Evolutionary conservation across 371 early-diverging fungal genomes (phyloP), one percentile per base, ranked within the genome.

Genomic region (Blakeslea trispora): DNA sequence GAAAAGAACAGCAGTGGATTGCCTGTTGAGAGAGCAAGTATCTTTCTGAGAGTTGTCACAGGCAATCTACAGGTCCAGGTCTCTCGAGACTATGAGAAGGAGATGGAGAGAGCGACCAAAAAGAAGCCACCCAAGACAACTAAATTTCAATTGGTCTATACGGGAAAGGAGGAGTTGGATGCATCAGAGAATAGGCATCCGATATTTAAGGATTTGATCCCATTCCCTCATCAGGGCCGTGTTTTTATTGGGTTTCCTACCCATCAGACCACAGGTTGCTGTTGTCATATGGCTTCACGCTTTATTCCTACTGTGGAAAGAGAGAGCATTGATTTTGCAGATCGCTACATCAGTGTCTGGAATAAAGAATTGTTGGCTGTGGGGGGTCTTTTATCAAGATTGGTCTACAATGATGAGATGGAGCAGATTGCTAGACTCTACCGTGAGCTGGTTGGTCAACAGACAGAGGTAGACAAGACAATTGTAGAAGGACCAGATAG

Each of bases 271-370:
- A 95, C 95, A 0, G 96, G 96, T 5, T 91, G 88, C 62, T 81
- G 84, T 50, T 84, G 85, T 31, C 92, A 92, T 58, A 75, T 95
- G 57, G 92, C 92, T 0, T 92, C 87, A 8, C 88, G 91, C 9
- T 81, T 96, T 50, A 95, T 96, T 57, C 96, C 96, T 3, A 93
- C 94, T 17, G 92, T 85, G 0, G 96, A 96, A 63, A 86, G 96
- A 59, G 96, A 96, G 64, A 83, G 83, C 34, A 84, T 96, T 44
- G 96, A 96, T 59, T 94, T 96, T 75, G 93, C 94, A 11, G 96
- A 96, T 63, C 84, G 86, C 11, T 82, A 84, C 32, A 77, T 96
- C 3, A 85, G 83, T 28, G 63, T 82, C 13, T 96, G 92, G 92
- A 96, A 96, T 64, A 83, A 84, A 47, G 95, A 95, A 49, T 59